phyloP scores from a whole-genome alignment of 2,329 filamentous ascomycete genomes.

The Paraphaeosphaeria minitans region DNA sequence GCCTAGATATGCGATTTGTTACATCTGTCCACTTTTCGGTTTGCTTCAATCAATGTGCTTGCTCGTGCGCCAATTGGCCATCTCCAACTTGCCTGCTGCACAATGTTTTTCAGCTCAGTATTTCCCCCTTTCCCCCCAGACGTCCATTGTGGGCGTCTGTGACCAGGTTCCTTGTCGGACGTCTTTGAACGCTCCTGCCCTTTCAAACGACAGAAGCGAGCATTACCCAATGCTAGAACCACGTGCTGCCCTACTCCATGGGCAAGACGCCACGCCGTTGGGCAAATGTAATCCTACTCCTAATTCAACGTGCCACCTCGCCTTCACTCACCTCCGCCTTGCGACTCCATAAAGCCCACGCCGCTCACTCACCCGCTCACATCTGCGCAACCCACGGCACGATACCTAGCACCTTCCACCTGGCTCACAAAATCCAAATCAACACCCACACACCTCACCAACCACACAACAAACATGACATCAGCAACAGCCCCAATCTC shows the following conservation, averaged over 20 bases:
- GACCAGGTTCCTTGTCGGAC: not conserved
- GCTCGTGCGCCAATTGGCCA: too few species aligned
- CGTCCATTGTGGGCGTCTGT: not conserved
- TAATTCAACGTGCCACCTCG: not conserved
- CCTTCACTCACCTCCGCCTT: not conserved
- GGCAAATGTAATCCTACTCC: not conserved
- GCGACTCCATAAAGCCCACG: too few species aligned
- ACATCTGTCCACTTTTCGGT: not conserved
- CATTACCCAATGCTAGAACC: not conserved
- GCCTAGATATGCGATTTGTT: slow-evolving; percentile 2
- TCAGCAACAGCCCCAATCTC: too few species aligned
- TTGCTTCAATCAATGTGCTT: not conserved
- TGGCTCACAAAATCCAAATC: not conserved
- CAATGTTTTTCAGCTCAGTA: too few species aligned
- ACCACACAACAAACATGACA: too few species aligned
- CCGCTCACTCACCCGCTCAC: too few species aligned
- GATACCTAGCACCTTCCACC: too few species aligned
- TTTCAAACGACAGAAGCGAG: not conserved
- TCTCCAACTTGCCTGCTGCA: too few species aligned
- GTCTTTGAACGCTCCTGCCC: not conserved
- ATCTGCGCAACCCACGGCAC: too few species aligned
- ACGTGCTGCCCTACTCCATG: not conserved
- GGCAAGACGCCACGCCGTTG: not conserved
- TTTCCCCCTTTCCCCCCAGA: too few species aligned
- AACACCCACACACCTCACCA: too few species aligned